These are phyloP conservation scores for Eleusine indica DNA, from an alignment of 176 grass and related monocot genomes.

Conservation along the genomic window DNA sequence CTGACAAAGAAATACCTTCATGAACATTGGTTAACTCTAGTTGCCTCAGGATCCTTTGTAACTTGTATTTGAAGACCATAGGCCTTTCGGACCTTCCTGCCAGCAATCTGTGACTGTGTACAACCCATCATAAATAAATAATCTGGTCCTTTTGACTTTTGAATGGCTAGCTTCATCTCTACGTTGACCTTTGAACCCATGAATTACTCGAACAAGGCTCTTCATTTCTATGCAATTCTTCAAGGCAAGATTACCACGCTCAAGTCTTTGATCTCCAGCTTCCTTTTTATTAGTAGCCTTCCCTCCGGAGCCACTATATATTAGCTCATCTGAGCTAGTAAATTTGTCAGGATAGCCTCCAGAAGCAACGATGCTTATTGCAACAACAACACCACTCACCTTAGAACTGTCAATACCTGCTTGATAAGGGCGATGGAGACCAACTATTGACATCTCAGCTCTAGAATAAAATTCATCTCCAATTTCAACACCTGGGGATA, in stretches of 20 bases:
- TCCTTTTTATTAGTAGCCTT: constrained; percentile 51
- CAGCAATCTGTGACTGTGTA: constrained; percentile 56
- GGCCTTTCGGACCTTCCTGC: constrained; percentile 51
- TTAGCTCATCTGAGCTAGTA: constrained; percentile 62
- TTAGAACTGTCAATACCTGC: constrained; percentile 54
- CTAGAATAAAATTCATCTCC: constrained; percentile 72
- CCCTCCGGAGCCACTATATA: constrained; percentile 74
- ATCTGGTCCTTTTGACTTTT: constrained; percentile 52
- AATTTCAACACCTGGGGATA: constrained; percentile 23
- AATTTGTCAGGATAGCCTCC: constrained; percentile 64
- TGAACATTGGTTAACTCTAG: constrained; percentile 62
- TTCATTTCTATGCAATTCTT: constrained; percentile 63
- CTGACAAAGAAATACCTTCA: constrained; percentile 51
- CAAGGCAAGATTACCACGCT: constrained; percentile 66
- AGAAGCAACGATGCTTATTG: constrained; percentile 74
- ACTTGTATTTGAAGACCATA: constrained; percentile 60
- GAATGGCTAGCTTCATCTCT: constrained; percentile 39
- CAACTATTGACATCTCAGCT: constrained; percentile 67
- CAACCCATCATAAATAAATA: constrained; percentile 68
- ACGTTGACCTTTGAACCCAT: constrained; percentile 64
- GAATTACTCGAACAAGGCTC: constrained; percentile 65
- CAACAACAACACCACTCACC: constrained; percentile 40
- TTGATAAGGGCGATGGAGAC: constrained; percentile 63
- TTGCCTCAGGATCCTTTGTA: constrained; percentile 55
- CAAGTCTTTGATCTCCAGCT: constrained; percentile 70